phyloP scores from a whole-genome alignment of 2,329 filamentous ascomycete genomes.

The Cryphonectria carpinicola region DNA sequence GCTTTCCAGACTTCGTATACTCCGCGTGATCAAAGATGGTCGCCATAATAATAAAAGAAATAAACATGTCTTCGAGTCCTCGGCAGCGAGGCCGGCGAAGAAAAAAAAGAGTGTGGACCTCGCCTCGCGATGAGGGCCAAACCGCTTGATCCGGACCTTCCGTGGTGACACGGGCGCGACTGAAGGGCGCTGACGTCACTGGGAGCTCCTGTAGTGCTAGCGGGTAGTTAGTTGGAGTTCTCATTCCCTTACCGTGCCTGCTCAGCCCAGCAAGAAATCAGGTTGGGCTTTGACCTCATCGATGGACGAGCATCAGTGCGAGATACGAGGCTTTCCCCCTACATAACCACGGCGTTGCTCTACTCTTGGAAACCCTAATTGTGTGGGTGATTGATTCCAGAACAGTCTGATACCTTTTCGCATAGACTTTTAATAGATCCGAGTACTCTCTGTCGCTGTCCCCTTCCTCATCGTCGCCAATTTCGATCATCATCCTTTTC shows the following conservation, averaged over 20 bases:
- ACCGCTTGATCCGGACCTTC: slow-evolving; percentile 2
- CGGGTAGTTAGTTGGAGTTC: background rate
- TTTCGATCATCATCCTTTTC: background rate
- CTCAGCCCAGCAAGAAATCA: background rate
- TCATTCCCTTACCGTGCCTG: background rate
- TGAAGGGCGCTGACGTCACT: slow-evolving; percentile 11
- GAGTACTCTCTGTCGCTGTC: background rate
- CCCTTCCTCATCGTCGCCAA: background rate
- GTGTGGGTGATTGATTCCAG: background rate
- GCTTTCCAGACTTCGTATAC: too few species aligned
- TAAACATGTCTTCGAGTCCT: background rate
- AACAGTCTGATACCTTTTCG: background rate
- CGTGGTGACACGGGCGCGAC: background rate
- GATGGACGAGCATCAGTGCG: background rate
- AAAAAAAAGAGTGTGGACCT: background rate
- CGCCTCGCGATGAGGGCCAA: slow-evolving; percentile 11
- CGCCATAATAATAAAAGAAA: too few species aligned
- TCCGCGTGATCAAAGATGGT: too few species aligned
- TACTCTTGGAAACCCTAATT: background rate
- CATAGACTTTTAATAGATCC: background rate
- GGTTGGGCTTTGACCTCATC: slow-evolving; percentile 6
- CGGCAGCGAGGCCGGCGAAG: background rate
- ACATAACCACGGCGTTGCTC: background rate
- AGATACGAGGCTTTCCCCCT: background rate
- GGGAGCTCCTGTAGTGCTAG: background rate